These are phyloP conservation scores for Cardamine resedifolia DNA, from an alignment of 345 rosid species.

Conservation along the genomic window DNA sequence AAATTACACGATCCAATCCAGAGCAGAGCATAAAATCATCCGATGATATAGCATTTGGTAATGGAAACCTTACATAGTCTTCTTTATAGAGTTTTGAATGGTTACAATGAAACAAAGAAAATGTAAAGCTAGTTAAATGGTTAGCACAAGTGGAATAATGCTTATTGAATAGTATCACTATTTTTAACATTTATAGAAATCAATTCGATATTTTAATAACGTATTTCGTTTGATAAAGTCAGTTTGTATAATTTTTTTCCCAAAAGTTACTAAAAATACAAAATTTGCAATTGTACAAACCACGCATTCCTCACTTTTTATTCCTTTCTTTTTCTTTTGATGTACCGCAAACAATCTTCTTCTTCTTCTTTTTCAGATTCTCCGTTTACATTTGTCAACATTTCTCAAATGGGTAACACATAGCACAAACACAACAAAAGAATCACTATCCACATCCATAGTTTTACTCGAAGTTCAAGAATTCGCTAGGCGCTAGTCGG, in stretches of 20 bases:
- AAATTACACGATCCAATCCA: no score
- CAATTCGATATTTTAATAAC: neutral
- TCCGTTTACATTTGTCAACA: neutral
- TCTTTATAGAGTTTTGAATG: slow-evolving; percentile 18
- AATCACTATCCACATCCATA: neutral
- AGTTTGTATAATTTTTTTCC: neutral
- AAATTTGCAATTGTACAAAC: neutral
- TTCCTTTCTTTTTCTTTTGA: neutral
- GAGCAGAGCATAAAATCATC: slow-evolving; percentile 10
- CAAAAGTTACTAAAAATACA: neutral
- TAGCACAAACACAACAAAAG: neutral
- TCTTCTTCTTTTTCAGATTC: neutral
- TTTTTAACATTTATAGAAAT: neutral
- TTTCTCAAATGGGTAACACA: neutral
- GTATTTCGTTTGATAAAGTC: neutral
- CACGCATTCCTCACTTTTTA: neutral
- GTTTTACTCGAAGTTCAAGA: no score
- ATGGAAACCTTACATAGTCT: neutral
- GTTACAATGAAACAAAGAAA: neutral
- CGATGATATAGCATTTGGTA: slow-evolving; percentile 1
- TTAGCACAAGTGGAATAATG: neutral
- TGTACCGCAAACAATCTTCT: neutral
- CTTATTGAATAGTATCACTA: neutral
- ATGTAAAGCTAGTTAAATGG: neutral
- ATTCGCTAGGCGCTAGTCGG: no score